Conservation (phyloP, 257 asterid genomes). For the Cordia subcordata region DNA sequence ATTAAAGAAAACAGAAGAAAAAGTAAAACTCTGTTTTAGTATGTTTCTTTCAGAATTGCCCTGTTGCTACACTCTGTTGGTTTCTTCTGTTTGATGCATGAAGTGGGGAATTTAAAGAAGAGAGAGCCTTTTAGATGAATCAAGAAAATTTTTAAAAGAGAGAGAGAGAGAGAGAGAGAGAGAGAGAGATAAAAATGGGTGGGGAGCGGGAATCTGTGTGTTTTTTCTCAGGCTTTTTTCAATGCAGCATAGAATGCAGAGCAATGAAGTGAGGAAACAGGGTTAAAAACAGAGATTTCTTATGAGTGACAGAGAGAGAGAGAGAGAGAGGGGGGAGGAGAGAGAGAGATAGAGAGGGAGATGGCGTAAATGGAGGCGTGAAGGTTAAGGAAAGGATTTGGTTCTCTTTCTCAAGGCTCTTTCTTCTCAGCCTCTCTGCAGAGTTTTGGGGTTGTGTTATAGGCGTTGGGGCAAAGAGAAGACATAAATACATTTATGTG, state of each 20-base stretch:
- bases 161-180: too few species aligned
- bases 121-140: neutral
- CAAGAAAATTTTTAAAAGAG: neutral
- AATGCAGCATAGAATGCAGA: conserved; percentile 25
- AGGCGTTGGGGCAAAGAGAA: conserved; percentile 23
- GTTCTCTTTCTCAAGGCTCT: conserved; percentile 57
- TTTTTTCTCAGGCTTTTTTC: conserved; percentile 10
- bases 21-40: conserved; percentile 6
- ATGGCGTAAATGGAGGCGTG: conserved; percentile 50
- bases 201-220: conserved; percentile 3
- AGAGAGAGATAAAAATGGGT: too few species aligned
- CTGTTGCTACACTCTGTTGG: conserved; percentile 21
- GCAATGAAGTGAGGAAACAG: conserved; percentile 18
- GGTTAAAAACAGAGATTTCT: conserved; percentile 5
- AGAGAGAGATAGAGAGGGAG: neutral
- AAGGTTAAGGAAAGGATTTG: conserved; percentile 57
- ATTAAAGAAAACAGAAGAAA: neutral
- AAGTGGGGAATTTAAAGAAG: conserved; percentile 31
- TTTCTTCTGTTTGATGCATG: conserved; percentile 10
- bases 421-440: conserved; percentile 17
- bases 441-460: conserved; percentile 27
- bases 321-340: neutral
- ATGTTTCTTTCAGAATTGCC: conserved; percentile 8
- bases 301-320: conserved; percentile 2
- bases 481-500: conserved; percentile 20